phyloP scores from a whole-genome alignment of 306 rosid species.

The Acacia acuminata region DNA sequence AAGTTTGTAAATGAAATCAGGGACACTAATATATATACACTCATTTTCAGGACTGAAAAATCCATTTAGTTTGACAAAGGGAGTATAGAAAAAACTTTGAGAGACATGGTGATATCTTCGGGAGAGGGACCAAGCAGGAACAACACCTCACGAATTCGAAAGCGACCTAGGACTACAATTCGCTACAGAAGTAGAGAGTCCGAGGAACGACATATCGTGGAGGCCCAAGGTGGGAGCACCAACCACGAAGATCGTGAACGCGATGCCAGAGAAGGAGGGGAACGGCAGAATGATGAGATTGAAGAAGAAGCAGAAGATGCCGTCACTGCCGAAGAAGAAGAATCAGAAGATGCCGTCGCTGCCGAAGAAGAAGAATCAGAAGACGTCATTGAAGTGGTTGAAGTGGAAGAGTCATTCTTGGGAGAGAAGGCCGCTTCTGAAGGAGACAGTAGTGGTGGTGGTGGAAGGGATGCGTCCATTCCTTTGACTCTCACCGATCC shows the following conservation, averaged over 20 bases:
- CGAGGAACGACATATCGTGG: not conserved
- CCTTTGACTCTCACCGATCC: conserved; percentile 54
- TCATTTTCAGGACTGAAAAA: not conserved
- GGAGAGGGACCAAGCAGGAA: not conserved
- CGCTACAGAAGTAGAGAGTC: not conserved
- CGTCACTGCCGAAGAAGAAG: not conserved
- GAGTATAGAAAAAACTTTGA: too few species aligned
- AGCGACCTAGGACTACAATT: not conserved
- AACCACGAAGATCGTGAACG: too few species aligned
- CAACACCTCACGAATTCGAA: too few species aligned
- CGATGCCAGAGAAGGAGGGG: not conserved
- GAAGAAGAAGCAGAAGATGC: not conserved
- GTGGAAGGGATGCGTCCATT: conserved; percentile 8
- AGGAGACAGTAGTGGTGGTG: not conserved
- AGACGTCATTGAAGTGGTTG: too few species aligned
- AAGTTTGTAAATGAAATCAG: not conserved
- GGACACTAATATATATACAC: too few species aligned
- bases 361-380: not conserved
- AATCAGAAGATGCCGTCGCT: not conserved
- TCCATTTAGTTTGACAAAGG: too few species aligned
- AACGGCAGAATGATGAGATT: not conserved
- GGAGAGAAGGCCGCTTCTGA: too few species aligned
- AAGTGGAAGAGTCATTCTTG: too few species aligned
- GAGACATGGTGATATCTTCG: not conserved
- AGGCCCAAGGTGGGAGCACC: not conserved